phyloP scores from a whole-genome alignment of 108 stramenopile genomes.

The Nannochloropsis gaditana region DNA sequence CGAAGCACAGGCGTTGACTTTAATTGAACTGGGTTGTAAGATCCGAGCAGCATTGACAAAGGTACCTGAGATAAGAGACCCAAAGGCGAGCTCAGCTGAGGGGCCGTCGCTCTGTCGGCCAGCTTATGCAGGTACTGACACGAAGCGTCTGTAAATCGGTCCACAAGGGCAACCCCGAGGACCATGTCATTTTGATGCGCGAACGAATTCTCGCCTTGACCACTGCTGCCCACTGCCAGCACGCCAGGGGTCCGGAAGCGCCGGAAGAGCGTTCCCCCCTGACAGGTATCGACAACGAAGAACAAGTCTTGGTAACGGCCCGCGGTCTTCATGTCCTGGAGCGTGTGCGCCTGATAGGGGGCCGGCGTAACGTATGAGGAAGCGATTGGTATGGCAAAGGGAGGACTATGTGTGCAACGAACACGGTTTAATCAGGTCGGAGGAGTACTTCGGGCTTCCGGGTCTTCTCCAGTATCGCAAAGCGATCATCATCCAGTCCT shows the following conservation, averaged over 20 bases:
- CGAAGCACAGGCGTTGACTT: not conserved
- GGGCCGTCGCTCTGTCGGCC: not conserved
- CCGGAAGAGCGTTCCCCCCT: slow-evolving; percentile 66
- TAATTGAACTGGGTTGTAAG: not conserved
- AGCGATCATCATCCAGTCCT: not conserved
- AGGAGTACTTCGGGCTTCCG: not conserved
- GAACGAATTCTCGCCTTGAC: slow-evolving; percentile 67
- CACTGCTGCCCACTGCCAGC: slow-evolving; percentile 63
- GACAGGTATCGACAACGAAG: slow-evolving; percentile 88
- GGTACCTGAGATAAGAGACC: not conserved
- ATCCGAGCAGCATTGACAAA: not conserved
- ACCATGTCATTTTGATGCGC: slow-evolving; percentile 61
- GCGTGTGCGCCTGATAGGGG: not conserved
- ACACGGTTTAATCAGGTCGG: not conserved
- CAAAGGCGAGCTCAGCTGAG: not conserved
- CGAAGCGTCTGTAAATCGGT: slow-evolving; percentile 62
- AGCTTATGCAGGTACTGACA: slow-evolving; percentile 4
- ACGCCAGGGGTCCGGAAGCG: slow-evolving; percentile 41
- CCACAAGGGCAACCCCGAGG: slow-evolving; percentile 64
- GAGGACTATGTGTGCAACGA: not conserved
- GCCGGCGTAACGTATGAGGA: slow-evolving; percentile 31
- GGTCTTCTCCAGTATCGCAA: not conserved
- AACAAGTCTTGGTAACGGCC: slow-evolving; percentile 62
- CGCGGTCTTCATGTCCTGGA: slow-evolving; percentile 33
- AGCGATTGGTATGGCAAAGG: slow-evolving; percentile 25